phyloP scores from a whole-genome alignment of 495 filamentous ascomycete genomes.

The Talaromyces ruber region DNA sequence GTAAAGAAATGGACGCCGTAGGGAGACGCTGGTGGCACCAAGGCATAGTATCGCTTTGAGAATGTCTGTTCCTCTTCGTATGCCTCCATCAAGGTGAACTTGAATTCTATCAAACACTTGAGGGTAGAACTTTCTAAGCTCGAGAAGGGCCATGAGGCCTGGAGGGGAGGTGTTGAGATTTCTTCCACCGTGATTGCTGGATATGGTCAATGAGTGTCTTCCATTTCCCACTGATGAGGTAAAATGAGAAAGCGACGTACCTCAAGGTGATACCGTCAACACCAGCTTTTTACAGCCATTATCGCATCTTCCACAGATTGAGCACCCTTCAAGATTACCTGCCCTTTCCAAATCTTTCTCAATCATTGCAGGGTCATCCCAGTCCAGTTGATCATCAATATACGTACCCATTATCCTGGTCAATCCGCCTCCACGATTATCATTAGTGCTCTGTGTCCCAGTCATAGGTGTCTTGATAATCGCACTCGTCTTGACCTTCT shows the following conservation, averaged over 20 bases:
- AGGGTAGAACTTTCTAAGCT: slow-evolving; percentile 50
- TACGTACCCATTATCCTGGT: slow-evolving; percentile 52
- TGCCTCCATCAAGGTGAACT: slow-evolving; percentile 60
- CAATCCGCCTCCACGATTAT: slow-evolving; percentile 50
- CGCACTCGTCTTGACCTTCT: slow-evolving; percentile 45
- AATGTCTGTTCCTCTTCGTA: slow-evolving; percentile 56
- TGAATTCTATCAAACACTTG: slow-evolving; percentile 54
- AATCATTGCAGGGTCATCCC: slow-evolving; percentile 28
- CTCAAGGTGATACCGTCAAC: slow-evolving; percentile 47
- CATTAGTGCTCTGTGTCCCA: slow-evolving; percentile 38
- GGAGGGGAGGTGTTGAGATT: slow-evolving; percentile 57
- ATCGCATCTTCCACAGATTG: slow-evolving; percentile 47
- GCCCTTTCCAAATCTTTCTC: slow-evolving; percentile 42
- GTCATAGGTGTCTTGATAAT: slow-evolving; percentile 37
- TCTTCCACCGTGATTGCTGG: slow-evolving; percentile 65
- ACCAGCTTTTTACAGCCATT: slow-evolving; percentile 42
- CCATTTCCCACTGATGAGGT: slow-evolving; percentile 6
- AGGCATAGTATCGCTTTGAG: slow-evolving; percentile 63
- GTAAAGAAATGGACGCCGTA: slow-evolving; percentile 57
- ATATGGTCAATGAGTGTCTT: slow-evolving; percentile 7
- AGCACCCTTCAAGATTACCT: slow-evolving; percentile 50
- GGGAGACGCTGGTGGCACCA: slow-evolving; percentile 54
- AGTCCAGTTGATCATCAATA: slow-evolving; percentile 59
- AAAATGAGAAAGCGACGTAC: slow-evolving; percentile 8
- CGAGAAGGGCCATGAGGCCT: slow-evolving; percentile 53